Evolutionary conservation across 192 early-diverging fungal genomes (phyloP).

Genomic region (Funneliformis mosseae): DNA sequence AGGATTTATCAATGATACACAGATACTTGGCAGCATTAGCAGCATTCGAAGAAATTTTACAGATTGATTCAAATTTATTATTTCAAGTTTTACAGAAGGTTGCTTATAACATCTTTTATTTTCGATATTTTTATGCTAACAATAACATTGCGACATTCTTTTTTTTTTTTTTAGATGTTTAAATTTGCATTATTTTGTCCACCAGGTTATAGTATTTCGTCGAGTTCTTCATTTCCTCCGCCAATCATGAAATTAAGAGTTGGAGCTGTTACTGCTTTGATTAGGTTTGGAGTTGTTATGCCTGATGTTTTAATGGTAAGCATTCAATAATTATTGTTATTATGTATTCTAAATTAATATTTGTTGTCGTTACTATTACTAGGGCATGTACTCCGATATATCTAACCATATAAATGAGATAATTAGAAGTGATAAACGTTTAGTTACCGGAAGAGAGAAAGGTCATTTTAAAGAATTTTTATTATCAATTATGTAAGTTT

Average conservation of each 20-base stretch:
- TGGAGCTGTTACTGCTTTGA: constrained; percentile 8
- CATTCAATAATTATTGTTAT: not conserved
- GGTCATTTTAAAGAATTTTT: not conserved
- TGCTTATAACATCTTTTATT: not conserved
- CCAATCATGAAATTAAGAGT: not conserved
- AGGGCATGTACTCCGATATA: constrained; percentile 15
- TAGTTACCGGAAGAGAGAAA: constrained; percentile 7
- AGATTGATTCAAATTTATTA: not conserved
- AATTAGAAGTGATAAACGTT: not conserved
- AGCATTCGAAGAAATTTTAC: not conserved
- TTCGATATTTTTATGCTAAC: not conserved
- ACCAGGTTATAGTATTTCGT: not conserved
- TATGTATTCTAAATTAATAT: not conserved
- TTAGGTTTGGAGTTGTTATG: not conserved
- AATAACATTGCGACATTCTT: not conserved
- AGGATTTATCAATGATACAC: not conserved
- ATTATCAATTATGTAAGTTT: constrained; percentile 3
- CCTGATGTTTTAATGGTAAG: constrained; percentile 16
- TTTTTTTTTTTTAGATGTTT: constrained; percentile 6
- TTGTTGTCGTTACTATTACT: not conserved
- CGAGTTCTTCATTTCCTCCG: not conserved
- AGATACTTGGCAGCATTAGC: not conserved
- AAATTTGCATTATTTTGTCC: not conserved
- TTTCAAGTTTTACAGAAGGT: constrained; percentile 23
- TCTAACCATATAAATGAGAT: not conserved